Conservation (phyloP, 2,329 filamentous ascomycete genomes). For the Fusarium brevicatenulatum region DNA sequence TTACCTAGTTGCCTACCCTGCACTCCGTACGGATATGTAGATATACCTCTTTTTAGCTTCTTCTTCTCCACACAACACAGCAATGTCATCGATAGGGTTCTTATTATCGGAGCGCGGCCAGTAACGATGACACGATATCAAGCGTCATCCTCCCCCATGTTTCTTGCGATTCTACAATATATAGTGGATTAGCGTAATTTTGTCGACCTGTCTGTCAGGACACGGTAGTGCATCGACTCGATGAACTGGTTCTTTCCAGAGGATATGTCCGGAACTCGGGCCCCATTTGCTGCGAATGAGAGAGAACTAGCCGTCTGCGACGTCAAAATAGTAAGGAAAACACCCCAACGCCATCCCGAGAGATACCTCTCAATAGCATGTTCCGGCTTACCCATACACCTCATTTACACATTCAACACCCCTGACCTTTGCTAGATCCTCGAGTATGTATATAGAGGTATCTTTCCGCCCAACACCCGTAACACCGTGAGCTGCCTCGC, state of each 20-base stretch:
- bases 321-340: constrained; percentile 8
- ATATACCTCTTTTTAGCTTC: background rate
- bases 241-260: constrained; percentile 9
- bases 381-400: constrained; percentile 14
- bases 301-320: background rate
- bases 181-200: constrained; percentile 6
- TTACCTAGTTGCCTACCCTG: background rate
- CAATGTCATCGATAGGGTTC: background rate
- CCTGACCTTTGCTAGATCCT: background rate
- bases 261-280: background rate
- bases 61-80: background rate
- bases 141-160: constrained; percentile 8
- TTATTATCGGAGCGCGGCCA: background rate
- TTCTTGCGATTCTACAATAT: constrained; percentile 7
- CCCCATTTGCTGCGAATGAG: background rate
- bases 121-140: background rate
- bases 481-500: background rate
- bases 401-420: constrained; percentile 12
- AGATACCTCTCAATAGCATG: constrained; percentile 5
- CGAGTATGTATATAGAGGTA: background rate
- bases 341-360: constrained; percentile 19
- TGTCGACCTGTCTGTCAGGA: background rate
- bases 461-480: background rate
- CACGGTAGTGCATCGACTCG: background rate
- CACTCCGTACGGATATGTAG: background rate